Conservation (phyloP, 1,284 basidiomycete genomes). For the Puccinia triticina region DNA sequence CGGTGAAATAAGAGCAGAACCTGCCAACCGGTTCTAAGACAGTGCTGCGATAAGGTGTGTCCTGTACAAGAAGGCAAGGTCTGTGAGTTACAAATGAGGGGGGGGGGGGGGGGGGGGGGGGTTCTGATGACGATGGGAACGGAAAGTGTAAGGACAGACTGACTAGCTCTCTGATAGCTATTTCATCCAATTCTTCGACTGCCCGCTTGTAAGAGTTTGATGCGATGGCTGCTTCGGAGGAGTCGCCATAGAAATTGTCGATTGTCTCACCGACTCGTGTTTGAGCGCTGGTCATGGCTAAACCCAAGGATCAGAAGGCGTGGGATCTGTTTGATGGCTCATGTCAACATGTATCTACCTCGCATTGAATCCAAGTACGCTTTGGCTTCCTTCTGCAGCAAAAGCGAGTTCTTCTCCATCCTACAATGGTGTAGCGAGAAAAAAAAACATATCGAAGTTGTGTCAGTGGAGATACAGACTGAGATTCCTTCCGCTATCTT, state of each 20-base stretch:
- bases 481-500: not conserved
- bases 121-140: conserved; percentile 12
- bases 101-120: conserved; percentile 39
- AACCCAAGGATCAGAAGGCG: conserved; percentile 29
- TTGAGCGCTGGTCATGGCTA: conserved; percentile 89
- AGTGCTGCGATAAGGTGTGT: conserved; percentile 88
- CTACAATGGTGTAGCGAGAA: conserved; percentile 62
- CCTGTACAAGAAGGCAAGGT: conserved; percentile 64
- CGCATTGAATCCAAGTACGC: conserved; percentile 92
- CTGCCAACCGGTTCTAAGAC: conserved; percentile 90
- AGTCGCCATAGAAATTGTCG: conserved; percentile 85
- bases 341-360: conserved; percentile 63
- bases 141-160: conserved; percentile 56
- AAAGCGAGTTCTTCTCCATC: conserved; percentile 88
- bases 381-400: conserved; percentile 93
- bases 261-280: conserved; percentile 92
- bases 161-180: conserved; percentile 82
- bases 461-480: not conserved
- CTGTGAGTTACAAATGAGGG: conserved; percentile 35
- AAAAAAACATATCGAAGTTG: not conserved
- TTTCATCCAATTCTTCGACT: conserved; percentile 88
- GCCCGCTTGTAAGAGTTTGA: conserved; percentile 94
- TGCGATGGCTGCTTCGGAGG: conserved; percentile 82
- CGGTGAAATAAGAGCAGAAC: conserved; percentile 91
- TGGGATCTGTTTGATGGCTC: conserved; percentile 16